These are phyloP conservation scores for Yarrowia deformans DNA, from an alignment of 805 yeast genomes.

Conservation along the genomic window DNA sequence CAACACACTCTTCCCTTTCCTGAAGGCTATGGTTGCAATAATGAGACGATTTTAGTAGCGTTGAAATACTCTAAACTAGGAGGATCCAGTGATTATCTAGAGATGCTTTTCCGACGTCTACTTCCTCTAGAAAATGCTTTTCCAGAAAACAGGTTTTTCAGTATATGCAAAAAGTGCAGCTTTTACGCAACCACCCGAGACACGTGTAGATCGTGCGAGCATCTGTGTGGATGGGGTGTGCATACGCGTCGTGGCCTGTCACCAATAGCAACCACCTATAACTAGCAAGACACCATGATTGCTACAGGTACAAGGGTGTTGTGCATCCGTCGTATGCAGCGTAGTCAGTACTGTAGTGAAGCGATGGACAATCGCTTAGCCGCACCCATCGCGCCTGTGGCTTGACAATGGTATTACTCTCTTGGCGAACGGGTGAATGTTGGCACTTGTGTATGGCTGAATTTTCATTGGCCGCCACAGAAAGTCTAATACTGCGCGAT, in stretches of 20 bases:
- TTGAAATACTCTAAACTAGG: not conserved
- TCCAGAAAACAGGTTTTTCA: no score
- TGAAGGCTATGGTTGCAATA: no score
- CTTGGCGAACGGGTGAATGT: not conserved
- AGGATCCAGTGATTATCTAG: not conserved
- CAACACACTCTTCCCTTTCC: not conserved
- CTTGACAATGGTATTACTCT: not conserved
- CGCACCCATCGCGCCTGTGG: not conserved
- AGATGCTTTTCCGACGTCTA: not conserved
- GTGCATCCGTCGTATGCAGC: not conserved
- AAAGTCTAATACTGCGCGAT: not conserved
- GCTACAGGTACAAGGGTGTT: not conserved
- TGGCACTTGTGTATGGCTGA: not conserved
- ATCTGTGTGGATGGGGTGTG: not conserved
- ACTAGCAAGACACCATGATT: not conserved
- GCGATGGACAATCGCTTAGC: not conserved
- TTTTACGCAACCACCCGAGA: conserved; percentile 1
- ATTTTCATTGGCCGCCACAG: not conserved
- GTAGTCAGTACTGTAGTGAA: not conserved
- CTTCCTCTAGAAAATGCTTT: not conserved
- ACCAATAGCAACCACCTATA: not conserved
- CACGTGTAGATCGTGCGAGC: not conserved
- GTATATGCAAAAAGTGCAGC: not conserved
- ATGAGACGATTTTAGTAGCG: not conserved
- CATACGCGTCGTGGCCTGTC: not conserved